Base-by-base conservation (phyloP, 345 rosid genomes). In the Gossypium bickii region DNA sequence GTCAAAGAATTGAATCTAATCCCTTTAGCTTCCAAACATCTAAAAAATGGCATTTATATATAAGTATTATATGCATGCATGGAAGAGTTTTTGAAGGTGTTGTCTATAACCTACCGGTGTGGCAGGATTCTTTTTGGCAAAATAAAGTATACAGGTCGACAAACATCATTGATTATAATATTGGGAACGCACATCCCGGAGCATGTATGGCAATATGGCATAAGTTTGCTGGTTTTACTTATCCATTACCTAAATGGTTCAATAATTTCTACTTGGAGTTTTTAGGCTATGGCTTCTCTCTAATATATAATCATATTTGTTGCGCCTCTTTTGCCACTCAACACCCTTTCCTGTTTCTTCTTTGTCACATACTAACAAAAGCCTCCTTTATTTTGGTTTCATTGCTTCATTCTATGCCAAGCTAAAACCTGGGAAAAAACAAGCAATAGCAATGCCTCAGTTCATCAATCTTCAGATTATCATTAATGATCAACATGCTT, bases 391-490 rank as follows among this genome's bases (percentile, higher is more conserved):
- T 1, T 24, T 59, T 69, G 17, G 20, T 25, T 68, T 48, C 43
- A 13, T 51, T 70, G 11, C 29, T 43, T 76, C 82, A 58, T 41
- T 78, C 78, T 61, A 81, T 78, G 84, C 79, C 75, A 76, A 70
- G 16, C 47, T 70, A 13, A 52, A 70, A n/a, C 61, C 61, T n/a
- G 44, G 72, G n/a, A 9, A 7, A 34, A 7, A 77, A 38, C 72
- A 74, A 22, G 6, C 29, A 57, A 22, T 49, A 64, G 52, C 80
- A 78, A 90, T 90, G 94, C 65, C 85, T 47, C 74, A 72, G 76
- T 74, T 76, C 43, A 84, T 88, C 77, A 79, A 81, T 83, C 80
- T 87, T 62, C 88, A 81, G 79, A 78, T 90, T 74, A 76, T 76
- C 71, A 78, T 90, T 34, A 78, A 84, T 81, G 77, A 77, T 11